Evolutionary conservation across 148 eudicot species (phyloP), one percentile per base, ranked within the genome.

Genomic region (Camellia granthamiana): DNA sequence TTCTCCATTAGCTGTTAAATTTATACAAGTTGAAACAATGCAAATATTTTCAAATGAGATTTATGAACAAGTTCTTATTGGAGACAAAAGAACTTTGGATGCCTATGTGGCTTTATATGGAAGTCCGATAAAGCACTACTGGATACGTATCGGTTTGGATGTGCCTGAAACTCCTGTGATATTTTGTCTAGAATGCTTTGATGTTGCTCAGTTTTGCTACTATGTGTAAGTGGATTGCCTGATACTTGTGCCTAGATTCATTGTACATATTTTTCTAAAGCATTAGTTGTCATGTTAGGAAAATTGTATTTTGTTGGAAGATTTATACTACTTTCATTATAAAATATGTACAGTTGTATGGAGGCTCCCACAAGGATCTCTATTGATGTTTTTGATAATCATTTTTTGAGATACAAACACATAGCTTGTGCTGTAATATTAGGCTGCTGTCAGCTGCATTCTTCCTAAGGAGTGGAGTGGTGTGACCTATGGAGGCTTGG

Each of bases 381-480:
- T 23, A 44, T 18, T 69, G 16, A 58, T 59, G 61, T 38, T 55
- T 30, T 69, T 55, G 19, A 13, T 43, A 21, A 60, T 47, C 55
- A 47, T 49, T 72, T 23, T 58, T 55, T 75, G n/a, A 56, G 47
- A 52, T 74, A 74, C 54, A 19, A 81, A 44, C 47, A 68, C 21
- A 5, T 66, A 58, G 42, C 56, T 76, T 62, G 10, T 49, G 12
- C 61, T 54, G 44, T 72, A 64, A 80, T 72, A 18, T 46, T 79
- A 94, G 98, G 97, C 90, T 74, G 94, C 90, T 41, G 74, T 93
- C 62, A 82, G 80, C 79, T 93, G 95, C 83, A 90, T 95, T 83
- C 89, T 95, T 78, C 98, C 98, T 0, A 95, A 88, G 68, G 88
- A 89, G 83, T 91, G 94, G 93, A 92, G 89, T 2, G 97, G 92